These are phyloP conservation scores for Sugiyamaella marilandica DNA, from an alignment of 805 yeast species.

Conservation along the genomic window DNA sequence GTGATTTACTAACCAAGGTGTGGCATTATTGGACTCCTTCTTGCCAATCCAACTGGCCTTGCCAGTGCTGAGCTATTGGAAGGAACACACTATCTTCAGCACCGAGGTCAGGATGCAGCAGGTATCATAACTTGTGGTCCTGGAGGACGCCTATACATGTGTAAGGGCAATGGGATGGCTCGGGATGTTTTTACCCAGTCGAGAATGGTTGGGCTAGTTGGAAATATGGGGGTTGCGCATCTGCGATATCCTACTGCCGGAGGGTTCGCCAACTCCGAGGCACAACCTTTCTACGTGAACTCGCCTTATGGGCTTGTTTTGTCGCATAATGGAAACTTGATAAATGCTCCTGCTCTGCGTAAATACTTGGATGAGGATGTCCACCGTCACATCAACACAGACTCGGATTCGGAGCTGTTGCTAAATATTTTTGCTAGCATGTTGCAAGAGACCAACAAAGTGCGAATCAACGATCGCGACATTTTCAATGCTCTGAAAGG, in stretches of 20 bases:
- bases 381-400: slow-evolving; percentile 96
- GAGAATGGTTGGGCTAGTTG: slow-evolving; percentile 74
- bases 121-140: slow-evolving; percentile 95
- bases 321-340: slow-evolving; percentile 93
- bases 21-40: slow-evolving; percentile 86
- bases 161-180: slow-evolving; percentile 99
- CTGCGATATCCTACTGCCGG: slow-evolving; percentile 97
- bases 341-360: slow-evolving; percentile 73
- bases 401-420: slow-evolving; percentile 88
- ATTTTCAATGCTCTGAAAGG: slow-evolving; percentile 81
- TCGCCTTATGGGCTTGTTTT: slow-evolving; percentile 91
- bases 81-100: slow-evolving; percentile 89
- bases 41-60: slow-evolving; percentile 64
- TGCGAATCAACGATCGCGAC: slow-evolving; percentile 87
- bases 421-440: slow-evolving; percentile 89
- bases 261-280: slow-evolving; percentile 90
- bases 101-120: slow-evolving; percentile 99
- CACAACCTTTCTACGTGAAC: slow-evolving; percentile 97
- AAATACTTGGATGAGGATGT: slow-evolving; percentile 85
- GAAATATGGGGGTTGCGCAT: slow-evolving; percentile 94
- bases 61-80: slow-evolving; percentile 91
- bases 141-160: slow-evolving; percentile 90
- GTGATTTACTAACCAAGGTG: slow-evolving; percentile 54
- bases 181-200: slow-evolving; percentile 89
- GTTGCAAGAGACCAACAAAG: slow-evolving; percentile 84